Evolutionary conservation across 306 rosid species (phyloP).

Genomic region (Cicer arietinum): DNA sequence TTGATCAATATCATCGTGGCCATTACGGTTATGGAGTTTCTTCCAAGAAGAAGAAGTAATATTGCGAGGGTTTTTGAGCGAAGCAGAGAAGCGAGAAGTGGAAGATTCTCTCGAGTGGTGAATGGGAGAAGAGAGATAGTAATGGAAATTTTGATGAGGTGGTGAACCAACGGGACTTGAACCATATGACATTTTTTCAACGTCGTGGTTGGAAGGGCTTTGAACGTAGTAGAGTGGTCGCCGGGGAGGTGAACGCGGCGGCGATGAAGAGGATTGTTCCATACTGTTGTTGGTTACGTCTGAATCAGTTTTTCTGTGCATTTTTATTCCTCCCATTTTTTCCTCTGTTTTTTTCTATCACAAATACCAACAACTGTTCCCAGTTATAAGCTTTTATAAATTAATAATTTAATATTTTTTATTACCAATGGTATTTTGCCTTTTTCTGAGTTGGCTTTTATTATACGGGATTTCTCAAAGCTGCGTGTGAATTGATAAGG

Average conservation of each 20-base stretch:
- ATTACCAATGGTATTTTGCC: not conserved
- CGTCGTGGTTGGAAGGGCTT: constrained; percentile 92
- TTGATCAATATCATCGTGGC: constrained; percentile 40
- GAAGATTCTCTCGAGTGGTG: constrained; percentile 99
- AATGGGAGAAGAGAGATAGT: constrained; percentile 79
- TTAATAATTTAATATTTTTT: not conserved
- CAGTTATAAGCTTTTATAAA: not conserved
- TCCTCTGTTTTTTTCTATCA: not conserved
- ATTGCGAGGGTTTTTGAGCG: constrained; percentile 65
- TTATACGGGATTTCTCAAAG: not conserved
- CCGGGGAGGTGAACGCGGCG: constrained; percentile 77
- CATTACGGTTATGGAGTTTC: constrained; percentile 52
- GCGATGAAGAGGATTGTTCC: constrained; percentile 67
- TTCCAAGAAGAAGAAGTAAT: constrained; percentile 57
- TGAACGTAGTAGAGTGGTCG: constrained; percentile 90
- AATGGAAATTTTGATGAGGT: constrained; percentile 64
- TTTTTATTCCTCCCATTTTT: constrained; percentile 41
- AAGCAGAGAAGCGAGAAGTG: constrained; percentile 88
- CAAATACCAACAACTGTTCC: not conserved
- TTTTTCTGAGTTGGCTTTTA: not conserved
- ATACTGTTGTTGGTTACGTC: constrained; percentile 72
- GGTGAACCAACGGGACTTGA: constrained; percentile 85
- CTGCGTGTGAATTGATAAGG: not conserved
- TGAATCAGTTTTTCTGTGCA: constrained; percentile 88
- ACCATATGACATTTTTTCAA: constrained; percentile 93